Evolutionary conservation across 768 basidiomycete genomes (phyloP), one percentile per base, ranked within the genome.

Genomic region (Hygrocybe coccinea): DNA sequence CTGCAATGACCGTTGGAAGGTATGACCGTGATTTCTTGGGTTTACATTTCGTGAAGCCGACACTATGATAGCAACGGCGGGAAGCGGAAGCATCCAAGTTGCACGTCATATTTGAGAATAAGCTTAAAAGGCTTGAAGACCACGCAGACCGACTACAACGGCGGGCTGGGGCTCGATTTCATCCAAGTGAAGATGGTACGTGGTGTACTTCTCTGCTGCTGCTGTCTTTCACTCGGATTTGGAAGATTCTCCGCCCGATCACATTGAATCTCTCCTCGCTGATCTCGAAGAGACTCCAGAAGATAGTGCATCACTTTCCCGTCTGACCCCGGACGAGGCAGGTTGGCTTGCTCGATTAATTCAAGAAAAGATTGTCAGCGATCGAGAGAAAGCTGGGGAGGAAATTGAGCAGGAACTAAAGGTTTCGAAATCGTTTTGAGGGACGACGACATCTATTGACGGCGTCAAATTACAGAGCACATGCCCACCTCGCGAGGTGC

Each of bases 401-500:
- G 85, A 88, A 49, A 81, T 94, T 34, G 86, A 87, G 57, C 74
- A 76, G 50, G 89, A 94, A 60, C 74, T 97, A 6, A 74, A 82
- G 67, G 93, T 92, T 62, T 47, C 78, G 67, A 29, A 39, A 55
- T n/a, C 21, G 24, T 19, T 35, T 25, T 57, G 50, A 21, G 21
- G 36, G 53, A 38, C 19, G 25, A 38, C 36, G 50, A 35, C 22
- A 52, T 10, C 25, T 46, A 33, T 38, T 34, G 22, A 35, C 45
- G 35, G 53, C 48, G 12, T 48, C 8, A 46, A 15, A 36, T 25
- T 59, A 22, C 64, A 86, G 84, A 70, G 67, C 15, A 65, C 71
- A 29, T 93, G 85, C 62, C 92, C 93, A 3, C 76, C 83, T 2
- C 83, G 94, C 5, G 71, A 89, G 21, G 84, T 92, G 11, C 81